phyloP scores from a whole-genome alignment of 2,329 filamentous ascomycete species.

The Nigrograna mackinnonii region DNA sequence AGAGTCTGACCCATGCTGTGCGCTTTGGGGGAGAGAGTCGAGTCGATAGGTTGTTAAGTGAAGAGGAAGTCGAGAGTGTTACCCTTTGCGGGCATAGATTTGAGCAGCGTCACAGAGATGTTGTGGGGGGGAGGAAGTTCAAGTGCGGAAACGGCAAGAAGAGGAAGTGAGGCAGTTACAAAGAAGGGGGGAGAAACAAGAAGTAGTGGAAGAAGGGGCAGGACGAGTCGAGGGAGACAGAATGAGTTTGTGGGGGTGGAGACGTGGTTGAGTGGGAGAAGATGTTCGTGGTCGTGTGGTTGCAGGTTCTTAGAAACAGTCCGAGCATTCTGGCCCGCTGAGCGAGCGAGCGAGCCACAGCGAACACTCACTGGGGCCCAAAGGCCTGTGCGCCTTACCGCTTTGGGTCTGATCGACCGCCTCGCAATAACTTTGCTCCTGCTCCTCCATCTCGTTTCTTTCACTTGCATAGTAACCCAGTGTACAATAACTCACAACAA shows the following conservation, averaged over 20 bases:
- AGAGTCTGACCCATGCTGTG: slow-evolving; percentile 92
- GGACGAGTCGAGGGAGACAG: not conserved
- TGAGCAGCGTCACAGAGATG: slow-evolving; percentile 25
- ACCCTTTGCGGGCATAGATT: slow-evolving; percentile 36
- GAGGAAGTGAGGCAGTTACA: not conserved
- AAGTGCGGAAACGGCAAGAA: not conserved
- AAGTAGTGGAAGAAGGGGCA: not conserved
- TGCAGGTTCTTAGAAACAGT: not conserved
- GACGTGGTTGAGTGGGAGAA: not conserved
- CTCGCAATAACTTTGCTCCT: too few species aligned
- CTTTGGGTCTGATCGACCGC: too few species aligned
- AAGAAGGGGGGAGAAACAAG: not conserved
- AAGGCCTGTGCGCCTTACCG: too few species aligned
- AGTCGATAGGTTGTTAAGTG: slow-evolving; percentile 17
- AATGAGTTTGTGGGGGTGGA: too few species aligned
- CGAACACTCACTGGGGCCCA: too few species aligned
- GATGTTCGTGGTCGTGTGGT: not conserved
- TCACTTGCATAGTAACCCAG: too few species aligned
- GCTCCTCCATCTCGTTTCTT: too few species aligned
- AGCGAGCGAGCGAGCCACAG: too few species aligned
- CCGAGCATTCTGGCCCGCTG: too few species aligned
- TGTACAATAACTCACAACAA: too few species aligned
- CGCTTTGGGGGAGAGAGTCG: slow-evolving; percentile 31
- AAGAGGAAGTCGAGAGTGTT: slow-evolving; percentile 21
- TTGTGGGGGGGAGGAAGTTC: slow-evolving; percentile 19